Conservation (phyloP, 805 yeast species). For the Teunomyces barrocoloradensis region DNA sequence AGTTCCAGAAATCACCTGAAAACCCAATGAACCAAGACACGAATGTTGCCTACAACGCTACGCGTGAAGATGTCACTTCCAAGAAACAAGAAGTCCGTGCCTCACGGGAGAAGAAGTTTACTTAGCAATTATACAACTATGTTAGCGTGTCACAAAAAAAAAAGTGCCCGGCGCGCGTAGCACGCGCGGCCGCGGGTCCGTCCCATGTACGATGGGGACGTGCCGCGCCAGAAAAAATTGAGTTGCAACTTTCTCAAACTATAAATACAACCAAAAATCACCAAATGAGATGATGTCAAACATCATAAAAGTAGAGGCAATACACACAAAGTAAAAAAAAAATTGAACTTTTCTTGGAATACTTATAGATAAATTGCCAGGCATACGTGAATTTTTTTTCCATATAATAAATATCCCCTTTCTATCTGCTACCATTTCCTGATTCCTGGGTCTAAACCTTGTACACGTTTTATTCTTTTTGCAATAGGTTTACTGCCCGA, state of each 20-base stretch:
- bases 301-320: not conserved
- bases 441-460: not conserved
- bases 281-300: slow-evolving; percentile 9
- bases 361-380: not conserved
- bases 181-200: slow-evolving; percentile 1
- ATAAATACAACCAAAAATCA: slow-evolving; percentile 15
- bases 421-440: not conserved
- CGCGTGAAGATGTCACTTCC: slow-evolving; percentile 45
- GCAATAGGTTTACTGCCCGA: not conserved
- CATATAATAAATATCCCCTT: not conserved
- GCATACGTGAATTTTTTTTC: not conserved
- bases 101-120: slow-evolving; percentile 44
- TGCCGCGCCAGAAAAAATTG: slow-evolving; percentile 1
- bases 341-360: not conserved
- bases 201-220: slow-evolving; percentile 3
- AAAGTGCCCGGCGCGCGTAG: not conserved
- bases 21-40: slow-evolving; percentile 84
- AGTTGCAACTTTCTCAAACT: slow-evolving; percentile 11
- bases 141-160: slow-evolving; percentile 1
- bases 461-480: not conserved
- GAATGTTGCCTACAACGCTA: slow-evolving; percentile 60
- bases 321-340: slow-evolving; percentile 1
- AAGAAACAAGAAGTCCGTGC: slow-evolving; percentile 49
- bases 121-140: not conserved
- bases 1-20: slow-evolving; percentile 75